A percentile compares a stretch with the other conserved stretches of the same genome.
These are phyloP conservation scores for Mycena rebaudengoi DNA, from an alignment of 768 basidiomycete genomes.

Conservation along the genomic window DNA sequence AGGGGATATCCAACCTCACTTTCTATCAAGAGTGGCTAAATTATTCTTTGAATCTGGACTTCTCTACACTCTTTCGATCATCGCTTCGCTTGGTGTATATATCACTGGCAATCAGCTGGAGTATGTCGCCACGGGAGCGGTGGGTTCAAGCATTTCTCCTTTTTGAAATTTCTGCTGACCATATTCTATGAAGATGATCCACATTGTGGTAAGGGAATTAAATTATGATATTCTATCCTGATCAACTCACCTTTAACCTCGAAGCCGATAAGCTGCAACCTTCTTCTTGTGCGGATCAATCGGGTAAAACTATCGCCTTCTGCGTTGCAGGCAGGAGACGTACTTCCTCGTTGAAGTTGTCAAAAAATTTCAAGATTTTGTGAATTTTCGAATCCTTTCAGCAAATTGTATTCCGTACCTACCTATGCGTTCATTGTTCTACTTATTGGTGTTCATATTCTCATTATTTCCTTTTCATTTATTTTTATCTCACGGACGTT, in stretches of 20 bases:
- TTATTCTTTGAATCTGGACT: constrained; percentile 18
- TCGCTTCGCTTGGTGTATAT: constrained; percentile 13
- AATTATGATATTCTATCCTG: too few relatives aligned
- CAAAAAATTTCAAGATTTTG: too few relatives aligned
- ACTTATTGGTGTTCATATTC: too few relatives aligned
- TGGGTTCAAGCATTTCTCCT: not conserved
- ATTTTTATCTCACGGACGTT: too few relatives aligned
- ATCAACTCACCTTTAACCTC: not conserved
- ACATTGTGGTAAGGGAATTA: constrained; percentile 2
- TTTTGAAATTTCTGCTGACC: not conserved
- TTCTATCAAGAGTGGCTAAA: not conserved
- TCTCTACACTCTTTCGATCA: constrained; percentile 10
- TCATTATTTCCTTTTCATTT: too few relatives aligned
- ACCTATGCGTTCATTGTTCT: too few relatives aligned
- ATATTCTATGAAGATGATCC: not conserved
- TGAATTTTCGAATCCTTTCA: too few relatives aligned
- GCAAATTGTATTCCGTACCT: too few relatives aligned
- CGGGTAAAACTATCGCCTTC: not conserved
- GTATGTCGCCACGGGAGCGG: constrained; percentile 7
- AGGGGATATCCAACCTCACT: not conserved
- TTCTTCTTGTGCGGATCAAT: constrained; percentile 8
- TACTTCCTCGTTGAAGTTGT: too few relatives aligned
- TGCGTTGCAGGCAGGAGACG: too few relatives aligned
- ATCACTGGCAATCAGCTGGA: constrained; percentile 1
- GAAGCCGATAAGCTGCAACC: constrained; percentile 21